Percentiles rank a stretch among this genome's conserved stretches.
Evolutionary conservation across 2,329 filamentous ascomycete species (phyloP).

Genomic region (Colletotrichum sp.): DNA sequence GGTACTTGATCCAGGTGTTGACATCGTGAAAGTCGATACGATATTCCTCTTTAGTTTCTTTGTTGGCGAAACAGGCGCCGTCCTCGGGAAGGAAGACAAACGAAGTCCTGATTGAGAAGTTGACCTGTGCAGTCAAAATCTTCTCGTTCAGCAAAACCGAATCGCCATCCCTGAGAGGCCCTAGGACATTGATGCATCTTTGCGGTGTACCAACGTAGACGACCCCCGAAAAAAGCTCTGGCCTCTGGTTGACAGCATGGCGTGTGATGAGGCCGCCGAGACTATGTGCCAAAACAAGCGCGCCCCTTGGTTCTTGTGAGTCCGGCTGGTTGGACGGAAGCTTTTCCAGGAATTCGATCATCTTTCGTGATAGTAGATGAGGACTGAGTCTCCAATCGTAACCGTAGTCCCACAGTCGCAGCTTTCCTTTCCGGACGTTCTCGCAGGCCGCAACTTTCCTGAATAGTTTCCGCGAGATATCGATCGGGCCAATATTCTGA

Average conservation of each 20-base stretch:
- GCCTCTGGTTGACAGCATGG: constrained; percentile 84
- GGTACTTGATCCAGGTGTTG: constrained; percentile 79
- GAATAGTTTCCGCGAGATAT: constrained; percentile 84
- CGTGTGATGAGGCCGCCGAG: constrained; percentile 87
- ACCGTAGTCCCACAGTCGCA: constrained; percentile 88
- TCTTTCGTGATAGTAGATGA: constrained; percentile 70
- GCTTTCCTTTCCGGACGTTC: constrained; percentile 72
- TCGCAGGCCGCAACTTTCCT: constrained; percentile 77
- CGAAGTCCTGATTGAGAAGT: constrained; percentile 88
- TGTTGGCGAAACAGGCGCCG: constrained; percentile 87
- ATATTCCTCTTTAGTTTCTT: constrained; percentile 79
- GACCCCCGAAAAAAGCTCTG: constrained; percentile 85
- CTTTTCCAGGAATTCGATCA: constrained; percentile 75
- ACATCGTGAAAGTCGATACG: constrained; percentile 84
- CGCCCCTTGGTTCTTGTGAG: constrained; percentile 72
- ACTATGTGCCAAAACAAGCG: constrained; percentile 83
- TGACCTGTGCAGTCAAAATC: constrained; percentile 89
- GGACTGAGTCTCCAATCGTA: constrained; percentile 96
- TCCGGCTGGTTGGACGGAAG: constrained; percentile 75
- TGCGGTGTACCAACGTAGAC: constrained; percentile 86
- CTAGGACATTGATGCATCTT: constrained; percentile 88
- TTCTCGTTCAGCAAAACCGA: constrained; percentile 88
- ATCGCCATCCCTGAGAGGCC: constrained; percentile 89
- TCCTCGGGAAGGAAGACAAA: constrained; percentile 87
- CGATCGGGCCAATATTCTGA: constrained; percentile 89